Base-by-base conservation (phyloP, 2,329 filamentous ascomycete genomes). In the Claviceps digitariae region DNA sequence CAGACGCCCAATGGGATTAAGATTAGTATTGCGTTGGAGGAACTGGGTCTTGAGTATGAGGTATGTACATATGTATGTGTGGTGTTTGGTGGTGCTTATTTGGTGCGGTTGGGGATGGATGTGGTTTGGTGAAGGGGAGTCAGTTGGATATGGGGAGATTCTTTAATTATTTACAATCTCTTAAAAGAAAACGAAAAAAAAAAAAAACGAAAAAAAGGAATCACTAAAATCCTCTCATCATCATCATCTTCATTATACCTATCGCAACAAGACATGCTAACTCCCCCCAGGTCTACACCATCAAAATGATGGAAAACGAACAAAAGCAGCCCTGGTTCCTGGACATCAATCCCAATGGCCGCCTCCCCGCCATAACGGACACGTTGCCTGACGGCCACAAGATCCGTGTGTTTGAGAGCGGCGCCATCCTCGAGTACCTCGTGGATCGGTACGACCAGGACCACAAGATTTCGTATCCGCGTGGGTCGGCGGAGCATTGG, bases 1-100 rank as follows among this genome's bases (percentile, higher is more conserved):
- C 78, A 83, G 63, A 95, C 90, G 51, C 88, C 90, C 47, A 95
- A 95, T 70, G 89, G 90, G 58, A 86, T 93, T 75, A 95, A 95
- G 68, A 80, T 88, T 57, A 90, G 87, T 54, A 95, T 95, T 59
- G 77, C 87, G 10, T 73, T 96, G 17, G 89, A 94, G 70, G 90
- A 95, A 71, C 77, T 95, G 4, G 84, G 84, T 59, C 72, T 94
- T 43, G 79, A 84, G n/a, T 95, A 95, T 72, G 82, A 89, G 69
- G 79, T 83, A 51, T 46, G 17, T 47, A 17, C 17, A 21, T 31
- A 20, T 46, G 9, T 43, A 9, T 23, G 5, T 23, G 9, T 44
- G 20, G 9, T 43, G n/a, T 12, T 34, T 34, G 5, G 6, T 34
- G 4, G 27, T 29, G 27, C 27, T 4, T 29, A 29, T 29, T 8